Evolutionary conservation across 176 grass and related monocot genomes (phyloP).

Genomic region (Melocanna baccifera): DNA sequence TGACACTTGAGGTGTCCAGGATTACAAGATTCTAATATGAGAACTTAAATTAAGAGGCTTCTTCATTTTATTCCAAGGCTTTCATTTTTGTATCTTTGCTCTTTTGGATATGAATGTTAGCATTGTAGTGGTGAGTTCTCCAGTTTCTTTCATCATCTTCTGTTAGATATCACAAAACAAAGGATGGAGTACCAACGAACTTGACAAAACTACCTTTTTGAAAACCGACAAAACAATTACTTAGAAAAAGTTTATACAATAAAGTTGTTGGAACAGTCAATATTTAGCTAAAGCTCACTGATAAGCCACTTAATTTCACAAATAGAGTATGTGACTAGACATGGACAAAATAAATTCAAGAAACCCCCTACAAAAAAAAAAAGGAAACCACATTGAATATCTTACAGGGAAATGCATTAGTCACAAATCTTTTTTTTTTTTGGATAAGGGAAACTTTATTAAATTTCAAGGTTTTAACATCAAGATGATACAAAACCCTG

Average conservation of each 20-base stretch:
- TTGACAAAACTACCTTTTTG: not conserved
- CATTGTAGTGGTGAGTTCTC: conserved; percentile 10
- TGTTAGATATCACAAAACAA: conserved; percentile 10
- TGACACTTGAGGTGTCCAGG: conserved; percentile 24
- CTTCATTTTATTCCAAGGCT: conserved; percentile 25
- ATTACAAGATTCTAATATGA: conserved; percentile 35
- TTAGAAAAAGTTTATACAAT: not conserved
- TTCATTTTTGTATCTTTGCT: conserved; percentile 45
- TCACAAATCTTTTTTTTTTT: not conserved
- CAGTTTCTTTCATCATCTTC: conserved; percentile 6
- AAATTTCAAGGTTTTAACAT: no score
- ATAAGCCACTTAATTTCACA: not conserved
- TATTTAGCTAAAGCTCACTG: not conserved
- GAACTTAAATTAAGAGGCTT: conserved; percentile 38
- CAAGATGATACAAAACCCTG: no score
- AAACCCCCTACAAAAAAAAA: not conserved
- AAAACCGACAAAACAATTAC: not conserved
- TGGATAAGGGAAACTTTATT: no score
- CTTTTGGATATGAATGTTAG: conserved; percentile 19
- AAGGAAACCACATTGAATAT: not conserved
- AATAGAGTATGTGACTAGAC: not conserved
- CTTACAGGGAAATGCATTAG: not conserved
- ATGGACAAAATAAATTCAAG: conserved; percentile 1
- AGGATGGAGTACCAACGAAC: not conserved
- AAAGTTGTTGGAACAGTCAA: not conserved